These are phyloP conservation scores for Tranzscheliella williamsii DNA, from an alignment of 1,284 basidiomycete genomes.

Conservation along the genomic window DNA sequence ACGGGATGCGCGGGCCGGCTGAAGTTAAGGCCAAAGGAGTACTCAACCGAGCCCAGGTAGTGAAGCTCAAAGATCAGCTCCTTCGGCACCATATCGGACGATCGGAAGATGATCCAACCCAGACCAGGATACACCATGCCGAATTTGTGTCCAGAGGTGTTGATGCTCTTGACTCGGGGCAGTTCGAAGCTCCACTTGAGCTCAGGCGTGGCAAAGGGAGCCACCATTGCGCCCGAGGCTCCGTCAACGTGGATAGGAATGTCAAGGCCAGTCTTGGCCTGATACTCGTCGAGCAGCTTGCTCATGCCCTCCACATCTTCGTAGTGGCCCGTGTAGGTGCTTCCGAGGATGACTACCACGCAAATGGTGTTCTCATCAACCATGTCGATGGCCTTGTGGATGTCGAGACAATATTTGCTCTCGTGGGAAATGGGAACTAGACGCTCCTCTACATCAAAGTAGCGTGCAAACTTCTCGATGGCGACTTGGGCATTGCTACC, in stretches of 20 bases:
- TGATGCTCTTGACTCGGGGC: conserved; percentile 80
- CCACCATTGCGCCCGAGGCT: conserved; percentile 63
- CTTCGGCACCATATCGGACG: conserved; percentile 63
- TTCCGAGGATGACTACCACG: conserved; percentile 67
- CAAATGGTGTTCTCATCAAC: conserved; percentile 80
- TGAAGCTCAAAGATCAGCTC: conserved; percentile 82
- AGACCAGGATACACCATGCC: conserved; percentile 79
- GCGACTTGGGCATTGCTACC: conserved; percentile 76
- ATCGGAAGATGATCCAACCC: conserved; percentile 58
- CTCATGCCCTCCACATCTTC: conserved; percentile 88
- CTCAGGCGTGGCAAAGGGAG: conserved; percentile 77
- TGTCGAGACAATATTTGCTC: conserved; percentile 72
- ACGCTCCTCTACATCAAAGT: conserved; percentile 78
- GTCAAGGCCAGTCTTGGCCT: conserved; percentile 72
- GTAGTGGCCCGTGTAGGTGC: conserved; percentile 89
- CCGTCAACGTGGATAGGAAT: conserved; percentile 69
- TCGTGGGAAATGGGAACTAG: conserved; percentile 50
- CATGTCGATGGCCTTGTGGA: conserved; percentile 80
- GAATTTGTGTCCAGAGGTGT: conserved; percentile 74
- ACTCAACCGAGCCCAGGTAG: conserved; percentile 58
- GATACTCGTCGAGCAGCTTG: conserved; percentile 80
- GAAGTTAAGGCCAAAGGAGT: conserved; percentile 88
- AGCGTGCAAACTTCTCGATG: conserved; percentile 70
- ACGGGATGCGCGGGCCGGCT: conserved; percentile 87
- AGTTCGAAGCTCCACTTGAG: conserved; percentile 72